phyloP scores from a whole-genome alignment of 352 stramenopile species.

The Thalassiosira livingstoniorum region DNA sequence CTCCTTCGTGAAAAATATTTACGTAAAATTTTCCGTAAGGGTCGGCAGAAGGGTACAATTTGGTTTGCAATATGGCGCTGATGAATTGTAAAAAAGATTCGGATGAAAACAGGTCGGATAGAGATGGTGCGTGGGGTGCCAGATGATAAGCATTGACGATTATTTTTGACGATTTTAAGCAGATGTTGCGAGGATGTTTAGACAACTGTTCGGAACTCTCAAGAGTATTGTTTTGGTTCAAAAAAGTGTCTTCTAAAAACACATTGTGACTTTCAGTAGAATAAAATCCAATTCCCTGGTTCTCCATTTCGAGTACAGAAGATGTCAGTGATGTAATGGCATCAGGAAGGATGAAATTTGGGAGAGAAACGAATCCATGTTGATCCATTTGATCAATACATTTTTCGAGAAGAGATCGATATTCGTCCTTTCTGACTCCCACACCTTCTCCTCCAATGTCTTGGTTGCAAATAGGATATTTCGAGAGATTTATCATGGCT shows the following conservation, averaged over 20 bases:
- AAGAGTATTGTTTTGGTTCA: too few species aligned
- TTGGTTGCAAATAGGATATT: constrained; percentile 4
- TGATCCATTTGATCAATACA: constrained; percentile 29
- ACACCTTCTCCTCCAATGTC: too few species aligned
- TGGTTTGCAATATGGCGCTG: constrained; percentile 37
- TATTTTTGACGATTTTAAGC: constrained; percentile 43
- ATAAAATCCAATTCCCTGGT: constrained; percentile 36
- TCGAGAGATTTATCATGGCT: constrained; percentile 4
- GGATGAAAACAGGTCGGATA: constrained; percentile 35
- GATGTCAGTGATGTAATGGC: constrained; percentile 19
- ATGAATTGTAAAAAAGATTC: constrained; percentile 37
- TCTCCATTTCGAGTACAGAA: constrained; percentile 33
- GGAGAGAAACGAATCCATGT: constrained; percentile 37
- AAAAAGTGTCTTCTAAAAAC: constrained; percentile 30
- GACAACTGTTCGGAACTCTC: too few species aligned
- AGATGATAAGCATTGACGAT: constrained; percentile 45
- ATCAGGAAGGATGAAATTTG: constrained; percentile 18
- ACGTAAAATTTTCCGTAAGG: constrained; percentile 47
- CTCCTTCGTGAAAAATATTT: constrained; percentile 48
- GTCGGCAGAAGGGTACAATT: constrained; percentile 33
- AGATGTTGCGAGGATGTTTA: constrained; percentile 31
- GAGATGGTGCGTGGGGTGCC: background rate
- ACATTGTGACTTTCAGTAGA: constrained; percentile 47
- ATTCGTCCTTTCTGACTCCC: background rate
- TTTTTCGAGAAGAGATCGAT: constrained; percentile 14